Evolutionary conservation across 1,139 yeast species (phyloP).

Genomic region (Chernovozyma aurita): DNA sequence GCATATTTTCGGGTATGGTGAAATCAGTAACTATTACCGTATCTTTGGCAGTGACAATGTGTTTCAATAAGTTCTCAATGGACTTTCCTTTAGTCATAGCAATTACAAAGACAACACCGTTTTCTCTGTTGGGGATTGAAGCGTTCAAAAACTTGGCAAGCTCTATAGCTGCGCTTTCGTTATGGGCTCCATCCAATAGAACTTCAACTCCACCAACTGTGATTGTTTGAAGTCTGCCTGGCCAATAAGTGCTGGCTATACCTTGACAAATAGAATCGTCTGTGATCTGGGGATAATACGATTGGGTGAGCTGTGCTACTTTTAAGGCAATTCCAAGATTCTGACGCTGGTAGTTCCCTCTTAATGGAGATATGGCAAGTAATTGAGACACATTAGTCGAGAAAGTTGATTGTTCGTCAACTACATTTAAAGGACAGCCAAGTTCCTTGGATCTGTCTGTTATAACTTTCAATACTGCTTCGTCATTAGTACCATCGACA

Average conservation of each 20-base stretch:
- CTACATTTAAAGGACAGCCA: conserved; percentile 16
- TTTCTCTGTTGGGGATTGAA: conserved; percentile 7
- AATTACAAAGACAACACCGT: conserved; percentile 55
- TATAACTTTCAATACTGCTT: conserved; percentile 45
- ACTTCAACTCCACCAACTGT: conserved; percentile 27
- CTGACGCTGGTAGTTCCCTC: conserved; percentile 67
- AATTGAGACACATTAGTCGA: conserved; percentile 2
- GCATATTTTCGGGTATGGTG: conserved; percentile 79
- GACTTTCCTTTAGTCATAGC: conserved; percentile 78
- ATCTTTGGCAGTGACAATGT: conserved; percentile 49
- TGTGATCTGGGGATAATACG: conserved; percentile 19
- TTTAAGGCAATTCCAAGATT: conserved; percentile 70
- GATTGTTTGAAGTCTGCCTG: conserved; percentile 56
- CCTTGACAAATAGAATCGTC: conserved; percentile 43
- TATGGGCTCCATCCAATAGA: conserved; percentile 90
- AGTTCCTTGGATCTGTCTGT: conserved; percentile 14
- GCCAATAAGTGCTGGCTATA: conserved; percentile 49
- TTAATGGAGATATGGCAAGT: conserved; percentile 45
- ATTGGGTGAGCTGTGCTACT: conserved; percentile 39
- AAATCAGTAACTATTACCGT: conserved; percentile 59
- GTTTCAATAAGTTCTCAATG: conserved; percentile 45
- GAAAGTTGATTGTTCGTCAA: conserved; percentile 8
- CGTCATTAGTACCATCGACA: conserved; percentile 64
- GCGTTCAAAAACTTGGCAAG: conserved; percentile 35
- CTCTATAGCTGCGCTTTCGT: conserved; percentile 74